phyloP scores from a whole-genome alignment of 768 basidiomycete genomes.

The Phallus indusiatus region DNA sequence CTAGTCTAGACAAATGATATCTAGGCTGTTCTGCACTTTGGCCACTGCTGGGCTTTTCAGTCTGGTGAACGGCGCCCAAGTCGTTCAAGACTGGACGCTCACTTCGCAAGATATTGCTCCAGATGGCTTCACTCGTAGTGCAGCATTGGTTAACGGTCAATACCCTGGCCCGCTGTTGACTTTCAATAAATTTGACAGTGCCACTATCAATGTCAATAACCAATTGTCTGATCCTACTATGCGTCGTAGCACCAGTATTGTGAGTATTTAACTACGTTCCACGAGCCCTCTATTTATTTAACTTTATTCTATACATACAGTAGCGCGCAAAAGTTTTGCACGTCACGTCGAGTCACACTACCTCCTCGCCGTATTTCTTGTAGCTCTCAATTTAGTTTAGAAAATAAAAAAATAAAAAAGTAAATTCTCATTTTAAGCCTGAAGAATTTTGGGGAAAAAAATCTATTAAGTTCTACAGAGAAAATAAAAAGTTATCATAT shows the following conservation, averaged over 20 bases:
- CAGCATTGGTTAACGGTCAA: constrained; percentile 15
- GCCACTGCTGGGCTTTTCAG: background rate
- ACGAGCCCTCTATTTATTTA: background rate
- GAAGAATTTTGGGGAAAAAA: no score
- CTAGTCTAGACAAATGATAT: background rate
- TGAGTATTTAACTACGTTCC: background rate
- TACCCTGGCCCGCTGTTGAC: constrained; percentile 7
- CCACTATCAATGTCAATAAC: constrained; percentile 14
- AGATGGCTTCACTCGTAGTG: constrained; percentile 28
- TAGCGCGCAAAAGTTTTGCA: no score
- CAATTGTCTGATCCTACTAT: constrained; percentile 1
- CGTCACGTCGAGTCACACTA: no score
- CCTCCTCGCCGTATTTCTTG: no score
- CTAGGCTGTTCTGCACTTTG: background rate
- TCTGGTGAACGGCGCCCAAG: background rate
- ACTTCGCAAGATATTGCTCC: constrained; percentile 26
- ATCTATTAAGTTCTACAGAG: no score
- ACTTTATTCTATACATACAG: no score
- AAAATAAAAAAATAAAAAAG: no score
- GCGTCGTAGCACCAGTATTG: constrained; percentile 8
- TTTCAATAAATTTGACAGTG: constrained; percentile 10
- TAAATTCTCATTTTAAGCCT: no score
- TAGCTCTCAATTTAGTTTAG: no score
- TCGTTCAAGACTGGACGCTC: constrained; percentile 10
- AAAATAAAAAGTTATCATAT: no score